Conservation (phyloP, 2,329 filamentous ascomycete genomes). For the Fusarium scirpi region DNA sequence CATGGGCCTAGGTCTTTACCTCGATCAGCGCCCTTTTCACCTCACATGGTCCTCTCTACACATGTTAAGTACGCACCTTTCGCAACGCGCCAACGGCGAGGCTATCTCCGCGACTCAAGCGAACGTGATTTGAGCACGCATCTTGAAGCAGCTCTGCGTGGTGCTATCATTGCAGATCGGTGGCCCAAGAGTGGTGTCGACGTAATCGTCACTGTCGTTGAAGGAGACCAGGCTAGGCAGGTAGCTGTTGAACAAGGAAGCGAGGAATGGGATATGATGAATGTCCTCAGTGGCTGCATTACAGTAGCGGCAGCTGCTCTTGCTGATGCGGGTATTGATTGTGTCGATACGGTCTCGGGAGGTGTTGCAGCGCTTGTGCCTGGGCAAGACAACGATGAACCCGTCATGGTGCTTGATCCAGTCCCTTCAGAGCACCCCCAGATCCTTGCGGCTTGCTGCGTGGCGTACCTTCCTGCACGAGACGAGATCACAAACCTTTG, state of each 20-base stretch:
- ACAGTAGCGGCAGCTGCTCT: conserved; percentile 94
- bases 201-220: conserved; percentile 90
- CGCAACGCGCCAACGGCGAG: conserved; percentile 82
- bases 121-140: conserved; percentile 93
- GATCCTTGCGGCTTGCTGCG: conserved; percentile 85
- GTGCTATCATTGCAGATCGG: conserved; percentile 89
- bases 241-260: conserved; percentile 62
- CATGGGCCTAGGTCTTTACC: conserved; percentile 93
- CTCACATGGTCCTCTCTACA: conserved; percentile 89
- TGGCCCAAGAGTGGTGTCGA: conserved; percentile 99
- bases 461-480: conserved; percentile 86
- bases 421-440: conserved; percentile 82
- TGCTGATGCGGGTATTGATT: conserved; percentile 95
- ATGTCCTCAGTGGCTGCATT: conserved; percentile 89
- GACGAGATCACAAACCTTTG: conserved; percentile 96
- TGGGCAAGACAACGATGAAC: conserved; percentile 49
- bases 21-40: conserved; percentile 89
- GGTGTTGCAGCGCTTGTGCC: conserved; percentile 86
- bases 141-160: conserved; percentile 88
- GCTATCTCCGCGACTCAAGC: conserved; percentile 85
- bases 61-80: conserved; percentile 98
- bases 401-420: conserved; percentile 79
- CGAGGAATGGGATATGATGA: conserved; percentile 89
- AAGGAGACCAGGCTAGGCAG: conserved; percentile 85
- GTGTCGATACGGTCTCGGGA: conserved; percentile 88